A percentile compares a stretch with the other conserved stretches of the same genome.
Evolutionary conservation across 208 protist genomes (phyloP).

Genomic region (Sergeia podlipaevii): DNA sequence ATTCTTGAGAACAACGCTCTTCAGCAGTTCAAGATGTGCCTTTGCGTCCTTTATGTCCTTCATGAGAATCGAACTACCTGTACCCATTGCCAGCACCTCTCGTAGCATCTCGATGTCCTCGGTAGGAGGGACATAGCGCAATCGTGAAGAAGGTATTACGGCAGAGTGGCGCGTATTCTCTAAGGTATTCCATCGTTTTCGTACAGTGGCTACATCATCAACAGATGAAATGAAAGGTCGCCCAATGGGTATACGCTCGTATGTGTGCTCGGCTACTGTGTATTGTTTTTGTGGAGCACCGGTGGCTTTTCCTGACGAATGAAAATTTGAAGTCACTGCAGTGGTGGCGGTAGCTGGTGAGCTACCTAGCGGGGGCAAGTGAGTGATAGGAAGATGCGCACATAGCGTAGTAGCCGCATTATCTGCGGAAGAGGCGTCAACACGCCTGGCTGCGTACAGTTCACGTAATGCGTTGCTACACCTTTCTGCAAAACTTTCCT

Average conservation of each 20-base stretch:
- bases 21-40: conserved; percentile 17
- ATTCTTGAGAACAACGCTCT: conserved; percentile 14
- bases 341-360: background rate
- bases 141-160: conserved; percentile 28
- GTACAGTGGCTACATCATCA: conserved; percentile 18
- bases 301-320: no score
- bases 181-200: conserved; percentile 36
- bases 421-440: background rate
- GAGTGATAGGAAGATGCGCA: no score
- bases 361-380: no score
- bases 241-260: background rate
- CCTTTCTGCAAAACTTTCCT: conserved; percentile 32
- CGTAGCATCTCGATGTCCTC: conserved; percentile 68
- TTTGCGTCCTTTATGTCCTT: conserved; percentile 39
- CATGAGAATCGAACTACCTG: conserved; percentile 50
- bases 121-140: conserved; percentile 55
- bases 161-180: conserved; percentile 24
- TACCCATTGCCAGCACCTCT: conserved; percentile 73
- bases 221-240: conserved; percentile 8
- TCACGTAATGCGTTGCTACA: conserved; percentile 23
- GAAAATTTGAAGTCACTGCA: background rate
- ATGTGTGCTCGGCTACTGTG: background rate
- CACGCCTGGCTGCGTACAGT: conserved; percentile 20
- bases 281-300: no score
- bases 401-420: conserved; percentile 1